Evolutionary conservation across 305 asterid genomes (phyloP), one percentile per base, ranked within the genome.

Genomic region (Fraxinus floribunda): DNA sequence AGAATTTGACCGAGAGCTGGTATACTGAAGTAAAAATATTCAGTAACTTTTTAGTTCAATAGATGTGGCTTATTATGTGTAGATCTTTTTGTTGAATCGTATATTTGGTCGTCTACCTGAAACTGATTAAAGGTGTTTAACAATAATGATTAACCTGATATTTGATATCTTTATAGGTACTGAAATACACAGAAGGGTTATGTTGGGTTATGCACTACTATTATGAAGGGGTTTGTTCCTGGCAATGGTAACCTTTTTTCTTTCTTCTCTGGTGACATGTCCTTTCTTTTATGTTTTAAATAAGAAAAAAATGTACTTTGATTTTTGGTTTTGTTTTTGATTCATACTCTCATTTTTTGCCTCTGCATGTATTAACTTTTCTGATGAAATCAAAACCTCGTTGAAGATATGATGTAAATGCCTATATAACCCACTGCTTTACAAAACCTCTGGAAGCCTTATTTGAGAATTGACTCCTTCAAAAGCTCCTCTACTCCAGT

Each of bases 201-300:
- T 96, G 99, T 87, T 96, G 99, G 99, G 99, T 96, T 83, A 93
- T 96, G 99, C 98, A 90, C 84, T 94, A 94, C 87, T 96, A 94
- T 81, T 96, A 94, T 77, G 99, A 96, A 90, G 99, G 99, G 41
- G 99, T 96, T 86, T 94, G 98, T 82, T 96, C 99, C 75, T 96
- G 99, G 99, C 92, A 92, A 75, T 97, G 99, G 99, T 89, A 92
- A 90, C 78, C 81, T 71, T 78, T 64, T 85, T 85, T 86, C 24
- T 7, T 74, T 41, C 83, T 35, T 52, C 2, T 79, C 84, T 64
- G 62, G 20, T 13, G 30, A 8, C 72, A 68, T 18, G 34, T 41
- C 24, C 79, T 35, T 76, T 84, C 78, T 62, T 38, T 87, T 78
- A 62, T 64, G 66, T 18, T 41, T 70, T 77, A 30, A 32, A 32